These are phyloP conservation scores for Scutellaria barbata DNA, from an alignment of 257 asterid genomes.

Conservation along the genomic window DNA sequence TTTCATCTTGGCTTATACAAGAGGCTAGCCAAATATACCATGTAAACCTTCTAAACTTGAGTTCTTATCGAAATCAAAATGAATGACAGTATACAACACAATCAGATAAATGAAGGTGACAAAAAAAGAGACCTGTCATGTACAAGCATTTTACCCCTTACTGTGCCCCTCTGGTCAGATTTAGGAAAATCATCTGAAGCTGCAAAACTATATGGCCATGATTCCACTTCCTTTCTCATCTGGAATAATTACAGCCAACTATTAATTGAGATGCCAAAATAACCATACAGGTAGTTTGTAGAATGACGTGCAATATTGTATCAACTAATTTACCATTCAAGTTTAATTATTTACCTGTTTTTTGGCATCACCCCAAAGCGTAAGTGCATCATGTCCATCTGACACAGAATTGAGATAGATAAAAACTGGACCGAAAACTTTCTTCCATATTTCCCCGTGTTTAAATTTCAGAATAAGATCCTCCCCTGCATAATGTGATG, in stretches of 20 bases:
- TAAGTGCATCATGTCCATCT: conserved; percentile 46
- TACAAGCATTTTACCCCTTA: conserved; percentile 60
- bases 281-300: neutral
- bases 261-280: conserved; percentile 12
- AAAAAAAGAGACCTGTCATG: conserved; percentile 53
- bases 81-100: neutral
- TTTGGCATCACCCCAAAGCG: conserved; percentile 73
- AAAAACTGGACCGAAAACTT: conserved; percentile 79
- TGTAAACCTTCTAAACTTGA: conserved; percentile 13
- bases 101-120: conserved; percentile 18
- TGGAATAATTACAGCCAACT: conserved; percentile 27
- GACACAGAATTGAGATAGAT: conserved; percentile 57
- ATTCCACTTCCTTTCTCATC: conserved; percentile 61
- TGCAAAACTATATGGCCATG: conserved; percentile 72
- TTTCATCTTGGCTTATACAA: conserved; percentile 1
- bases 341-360: conserved; percentile 46
- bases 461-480: conserved; percentile 60
- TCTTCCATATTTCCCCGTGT: conserved; percentile 71
- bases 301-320: neutral
- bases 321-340: conserved; percentile 16
- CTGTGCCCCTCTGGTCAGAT: conserved; percentile 59
- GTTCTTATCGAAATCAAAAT: neutral
- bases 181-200: conserved; percentile 61
- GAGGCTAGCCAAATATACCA: neutral
- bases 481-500: conserved; percentile 68